Conservation (phyloP, 257 asterid genomes). For the Lantana camara region DNA sequence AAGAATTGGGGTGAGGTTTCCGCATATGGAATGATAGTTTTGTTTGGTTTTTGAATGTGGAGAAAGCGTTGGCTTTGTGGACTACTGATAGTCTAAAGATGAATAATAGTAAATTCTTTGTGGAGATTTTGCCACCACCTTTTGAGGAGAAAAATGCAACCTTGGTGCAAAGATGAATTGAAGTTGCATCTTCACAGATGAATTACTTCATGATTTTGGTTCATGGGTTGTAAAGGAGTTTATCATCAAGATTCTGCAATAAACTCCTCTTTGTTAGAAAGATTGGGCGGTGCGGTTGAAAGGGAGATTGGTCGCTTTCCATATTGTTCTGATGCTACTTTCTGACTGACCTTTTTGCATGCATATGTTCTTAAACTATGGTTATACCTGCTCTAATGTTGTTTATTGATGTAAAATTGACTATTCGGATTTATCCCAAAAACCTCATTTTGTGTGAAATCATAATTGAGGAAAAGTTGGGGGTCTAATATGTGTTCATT, state of each 20-base stretch:
- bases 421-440: background rate
- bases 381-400: background rate
- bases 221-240: background rate
- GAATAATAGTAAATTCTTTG: background rate
- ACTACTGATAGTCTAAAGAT: background rate
- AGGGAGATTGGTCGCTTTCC: background rate
- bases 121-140: constrained; percentile 8
- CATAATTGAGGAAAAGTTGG: background rate
- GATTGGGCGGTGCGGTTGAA: background rate
- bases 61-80: background rate
- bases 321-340: background rate
- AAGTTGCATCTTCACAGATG: background rate
- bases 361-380: background rate
- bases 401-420: background rate
- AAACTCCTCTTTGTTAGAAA: background rate
- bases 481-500: background rate
- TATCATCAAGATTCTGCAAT: background rate
- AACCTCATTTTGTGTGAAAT: background rate
- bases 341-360: background rate
- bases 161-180: constrained; percentile 6
- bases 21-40: background rate
- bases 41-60: background rate
- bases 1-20: constrained; percentile 73
- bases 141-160: background rate
- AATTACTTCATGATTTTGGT: constrained; percentile 3